Conservation (phyloP, 2,329 filamentous ascomycete genomes). For the Ascocoryne sarcoides region DNA sequence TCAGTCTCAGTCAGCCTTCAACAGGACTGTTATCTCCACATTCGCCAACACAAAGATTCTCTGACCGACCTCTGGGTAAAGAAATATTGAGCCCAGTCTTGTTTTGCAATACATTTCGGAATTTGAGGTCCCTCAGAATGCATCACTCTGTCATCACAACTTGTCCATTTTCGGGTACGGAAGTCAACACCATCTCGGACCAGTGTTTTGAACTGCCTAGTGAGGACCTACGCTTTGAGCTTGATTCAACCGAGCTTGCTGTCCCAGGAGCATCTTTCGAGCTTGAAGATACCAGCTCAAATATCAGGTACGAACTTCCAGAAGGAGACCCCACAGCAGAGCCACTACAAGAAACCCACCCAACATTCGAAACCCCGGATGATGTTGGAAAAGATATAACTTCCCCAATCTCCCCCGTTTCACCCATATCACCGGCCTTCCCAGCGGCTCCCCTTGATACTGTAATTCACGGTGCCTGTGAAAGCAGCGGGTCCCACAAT, state of each 20-base stretch:
- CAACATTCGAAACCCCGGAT: constrained; percentile 10
- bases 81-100: constrained; percentile 9
- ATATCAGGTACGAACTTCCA: background rate
- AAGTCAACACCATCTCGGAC: constrained; percentile 1
- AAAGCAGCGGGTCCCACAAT: background rate
- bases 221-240: constrained; percentile 12
- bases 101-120: constrained; percentile 12
- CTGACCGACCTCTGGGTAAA: constrained; percentile 2
- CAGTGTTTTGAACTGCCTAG: constrained; percentile 13
- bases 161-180: constrained; percentile 13
- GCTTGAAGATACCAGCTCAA: constrained; percentile 12
- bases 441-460: background rate
- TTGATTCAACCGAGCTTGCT: constrained; percentile 11
- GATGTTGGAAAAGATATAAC: constrained; percentile 8
- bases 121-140: constrained; percentile 14
- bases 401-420: background rate
- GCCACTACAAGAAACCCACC: background rate
- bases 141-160: constrained; percentile 16
- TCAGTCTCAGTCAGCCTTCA: constrained; percentile 11
- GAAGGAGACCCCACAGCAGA: background rate
- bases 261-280: constrained; percentile 8
- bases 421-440: constrained; percentile 3
- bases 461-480: too few species aligned
- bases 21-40: constrained; percentile 8
- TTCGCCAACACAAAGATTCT: constrained; percentile 5